Conservation (phyloP, 2,329 filamentous ascomycete genomes). For the Talaromyces sp. region DNA sequence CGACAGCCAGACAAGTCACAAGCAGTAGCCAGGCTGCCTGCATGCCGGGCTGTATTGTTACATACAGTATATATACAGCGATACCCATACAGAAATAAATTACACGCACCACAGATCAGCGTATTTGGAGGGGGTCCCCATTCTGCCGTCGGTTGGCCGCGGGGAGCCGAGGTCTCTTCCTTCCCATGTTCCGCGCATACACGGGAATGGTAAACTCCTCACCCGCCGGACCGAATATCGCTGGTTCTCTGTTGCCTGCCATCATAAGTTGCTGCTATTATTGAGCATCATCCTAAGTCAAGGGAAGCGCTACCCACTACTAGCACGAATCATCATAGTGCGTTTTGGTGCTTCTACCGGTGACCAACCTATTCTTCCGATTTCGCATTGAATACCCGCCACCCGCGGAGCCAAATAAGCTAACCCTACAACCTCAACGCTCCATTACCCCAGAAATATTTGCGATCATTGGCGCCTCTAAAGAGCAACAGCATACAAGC, state of each 20-base stretch:
- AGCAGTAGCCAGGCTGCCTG: background rate
- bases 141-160: slow-evolving; percentile 19
- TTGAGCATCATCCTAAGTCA: background rate
- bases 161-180: slow-evolving; percentile 18
- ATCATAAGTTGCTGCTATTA: background rate
- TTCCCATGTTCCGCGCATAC: background rate
- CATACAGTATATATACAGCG: background rate
- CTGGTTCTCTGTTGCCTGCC: background rate
- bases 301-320: background rate
- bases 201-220: background rate
- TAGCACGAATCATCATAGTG: background rate
- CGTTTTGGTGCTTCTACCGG: no score
- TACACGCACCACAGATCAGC: background rate
- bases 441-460: background rate
- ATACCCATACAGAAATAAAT: background rate
- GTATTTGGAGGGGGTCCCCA: background rate
- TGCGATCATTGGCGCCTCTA: no score
- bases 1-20: background rate
- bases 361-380: background rate
- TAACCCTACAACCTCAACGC: background rate
- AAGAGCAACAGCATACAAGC: background rate
- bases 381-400: background rate
- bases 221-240: slow-evolving; percentile 5
- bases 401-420: background rate
- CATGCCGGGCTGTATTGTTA: slow-evolving; percentile 1